Evolutionary conservation across 1,284 basidiomycete genomes (phyloP).

Genomic region (Sporisorium exsertum): DNA sequence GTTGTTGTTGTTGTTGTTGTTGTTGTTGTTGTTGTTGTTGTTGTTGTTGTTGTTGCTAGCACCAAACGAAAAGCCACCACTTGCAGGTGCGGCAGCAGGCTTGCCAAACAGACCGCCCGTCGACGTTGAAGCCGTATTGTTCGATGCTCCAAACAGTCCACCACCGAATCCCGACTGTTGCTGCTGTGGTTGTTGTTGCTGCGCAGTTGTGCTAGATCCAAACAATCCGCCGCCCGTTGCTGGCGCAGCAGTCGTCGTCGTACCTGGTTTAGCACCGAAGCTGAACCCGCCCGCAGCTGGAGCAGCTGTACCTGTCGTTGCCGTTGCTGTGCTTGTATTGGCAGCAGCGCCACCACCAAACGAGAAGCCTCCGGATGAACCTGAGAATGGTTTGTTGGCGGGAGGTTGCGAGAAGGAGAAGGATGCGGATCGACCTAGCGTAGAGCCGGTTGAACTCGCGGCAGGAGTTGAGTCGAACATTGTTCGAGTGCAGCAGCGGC

Average conservation of each 20-base stretch:
- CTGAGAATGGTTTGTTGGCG: slow-evolving; percentile 49
- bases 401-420: slow-evolving; percentile 55
- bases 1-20: too few species aligned
- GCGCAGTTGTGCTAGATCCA: slow-evolving; percentile 25
- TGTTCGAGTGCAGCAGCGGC: background rate
- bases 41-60: slow-evolving; percentile 13
- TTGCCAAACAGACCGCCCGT: slow-evolving; percentile 44
- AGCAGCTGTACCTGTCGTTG: slow-evolving; percentile 17
- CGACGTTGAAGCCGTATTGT: slow-evolving; percentile 25
- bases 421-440: slow-evolving; percentile 47
- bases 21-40: too few species aligned
- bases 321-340: slow-evolving; percentile 16
- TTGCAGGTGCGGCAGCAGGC: slow-evolving; percentile 13
- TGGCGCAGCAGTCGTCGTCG: slow-evolving; percentile 20
- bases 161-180: slow-evolving; percentile 24
- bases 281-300: slow-evolving; percentile 44
- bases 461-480: slow-evolving; percentile 46
- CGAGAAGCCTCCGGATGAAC: slow-evolving; percentile 46
- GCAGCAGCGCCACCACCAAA: slow-evolving; percentile 28
- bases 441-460: slow-evolving; percentile 27
- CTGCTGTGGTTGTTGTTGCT: slow-evolving; percentile 19
- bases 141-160: slow-evolving; percentile 36
- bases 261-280: slow-evolving; percentile 45
- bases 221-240: slow-evolving; percentile 43
- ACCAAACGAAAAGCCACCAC: slow-evolving; percentile 50